Percentiles rank a stretch among this genome's conserved stretches.
phyloP scores from a whole-genome alignment of 352 stramenopile genomes.

The Globisporangium viniferum region DNA sequence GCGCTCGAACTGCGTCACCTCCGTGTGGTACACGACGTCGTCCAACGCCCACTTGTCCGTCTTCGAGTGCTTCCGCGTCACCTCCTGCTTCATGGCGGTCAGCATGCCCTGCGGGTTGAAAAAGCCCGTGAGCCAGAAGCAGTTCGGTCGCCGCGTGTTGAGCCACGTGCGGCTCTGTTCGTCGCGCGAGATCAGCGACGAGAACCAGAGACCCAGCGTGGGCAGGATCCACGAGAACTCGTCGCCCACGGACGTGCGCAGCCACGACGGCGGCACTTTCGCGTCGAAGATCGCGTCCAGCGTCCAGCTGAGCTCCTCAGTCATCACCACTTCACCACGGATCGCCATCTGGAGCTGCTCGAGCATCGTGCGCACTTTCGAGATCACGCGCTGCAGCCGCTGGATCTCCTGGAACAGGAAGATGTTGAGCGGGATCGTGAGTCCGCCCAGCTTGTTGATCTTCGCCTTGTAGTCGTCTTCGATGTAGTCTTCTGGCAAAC shows the following conservation, averaged over 20 bases:
- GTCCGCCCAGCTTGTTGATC: conserved; percentile 94
- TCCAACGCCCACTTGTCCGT: conserved; percentile 97
- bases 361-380: conserved; percentile 95
- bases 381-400: conserved; percentile 94
- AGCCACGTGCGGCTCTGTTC: conserved; percentile 96
- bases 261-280: conserved; percentile 93
- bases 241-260: conserved; percentile 95
- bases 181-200: conserved; percentile 93
- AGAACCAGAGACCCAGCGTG: conserved; percentile 97
- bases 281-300: conserved; percentile 96
- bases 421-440: conserved; percentile 97
- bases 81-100: conserved; percentile 99
- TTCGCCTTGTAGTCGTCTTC: conserved; percentile 98
- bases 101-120: conserved; percentile 98
- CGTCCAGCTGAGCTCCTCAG: conserved; percentile 93
- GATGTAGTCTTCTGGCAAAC: conserved; percentile 95
- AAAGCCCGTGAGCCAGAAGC: conserved; percentile 97
- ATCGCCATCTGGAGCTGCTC: conserved; percentile 96
- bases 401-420: conserved; percentile 99
- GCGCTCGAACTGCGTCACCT: conserved; percentile 94
- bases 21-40: conserved; percentile 97
- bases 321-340: conserved; percentile 98
- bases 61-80: conserved; percentile 95
- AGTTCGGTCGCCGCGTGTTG: conserved; percentile 92
- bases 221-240: conserved; percentile 98